A percentile compares a stretch with the other conserved stretches of the same genome.
Conservation (phyloP, 163 green algal species). For the Coccomyxa subellipsoidea region DNA sequence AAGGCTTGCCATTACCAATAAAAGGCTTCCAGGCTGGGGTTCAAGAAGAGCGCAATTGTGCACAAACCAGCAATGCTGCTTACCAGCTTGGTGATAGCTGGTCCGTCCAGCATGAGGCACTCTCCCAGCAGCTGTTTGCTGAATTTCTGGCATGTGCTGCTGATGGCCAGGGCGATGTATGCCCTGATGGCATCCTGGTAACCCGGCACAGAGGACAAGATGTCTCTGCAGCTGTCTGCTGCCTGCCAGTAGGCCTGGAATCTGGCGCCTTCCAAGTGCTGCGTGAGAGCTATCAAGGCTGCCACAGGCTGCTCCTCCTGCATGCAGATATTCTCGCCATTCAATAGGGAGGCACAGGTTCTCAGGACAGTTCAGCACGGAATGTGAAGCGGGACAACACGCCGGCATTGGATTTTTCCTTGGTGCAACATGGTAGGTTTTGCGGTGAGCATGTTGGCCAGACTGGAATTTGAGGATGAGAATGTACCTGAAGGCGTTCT, state of each 20-base stretch:
- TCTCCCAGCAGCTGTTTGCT: conserved; percentile 46
- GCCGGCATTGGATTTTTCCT: too few relatives aligned
- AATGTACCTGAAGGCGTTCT: conserved; percentile 52
- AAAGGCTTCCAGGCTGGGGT: too few relatives aligned
- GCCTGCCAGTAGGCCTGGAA: conserved; percentile 65
- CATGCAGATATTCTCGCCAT: too few relatives aligned
- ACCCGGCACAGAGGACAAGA: conserved; percentile 9
- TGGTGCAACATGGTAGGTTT: too few relatives aligned
- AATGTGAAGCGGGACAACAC: too few relatives aligned
- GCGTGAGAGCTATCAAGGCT: conserved; percentile 52
- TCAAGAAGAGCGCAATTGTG: too few relatives aligned
- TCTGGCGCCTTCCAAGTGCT: conserved; percentile 50
- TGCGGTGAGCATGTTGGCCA: too few relatives aligned
- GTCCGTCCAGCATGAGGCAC: conserved; percentile 48
- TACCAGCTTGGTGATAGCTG: not conserved
- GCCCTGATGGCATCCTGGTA: conserved; percentile 27
- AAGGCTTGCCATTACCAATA: too few relatives aligned
- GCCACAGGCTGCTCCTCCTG: conserved; percentile 58
- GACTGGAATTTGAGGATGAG: too few relatives aligned
- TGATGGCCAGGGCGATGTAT: conserved; percentile 55
- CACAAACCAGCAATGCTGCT: not conserved
- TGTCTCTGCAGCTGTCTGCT: conserved; percentile 33
- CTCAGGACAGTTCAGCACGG: too few relatives aligned
- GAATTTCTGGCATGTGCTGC: conserved; percentile 58
- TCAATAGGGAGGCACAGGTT: too few relatives aligned